These are phyloP conservation scores for Pseudoscleropodium purum DNA, from an alignment of 225 moss, liverwort and hornwort species.

Conservation along the genomic window DNA sequence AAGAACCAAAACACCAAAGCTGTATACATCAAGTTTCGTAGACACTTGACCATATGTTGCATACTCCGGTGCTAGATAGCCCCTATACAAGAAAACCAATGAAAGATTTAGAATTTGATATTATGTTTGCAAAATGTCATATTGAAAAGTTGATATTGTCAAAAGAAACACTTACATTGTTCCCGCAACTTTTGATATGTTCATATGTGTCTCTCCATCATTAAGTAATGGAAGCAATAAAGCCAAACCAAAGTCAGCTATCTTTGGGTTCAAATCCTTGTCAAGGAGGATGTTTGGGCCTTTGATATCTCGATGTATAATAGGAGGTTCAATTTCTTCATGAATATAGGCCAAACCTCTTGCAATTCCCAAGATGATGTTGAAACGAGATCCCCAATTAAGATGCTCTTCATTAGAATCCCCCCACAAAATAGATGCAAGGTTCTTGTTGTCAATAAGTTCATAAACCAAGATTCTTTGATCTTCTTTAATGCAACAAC, in stretches of 20 bases:
- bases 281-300: background rate
- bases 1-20: background rate
- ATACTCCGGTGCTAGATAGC: background rate
- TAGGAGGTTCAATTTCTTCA: slow-evolving; percentile 6
- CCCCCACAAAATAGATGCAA: slow-evolving; percentile 10
- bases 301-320: slow-evolving; percentile 19
- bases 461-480: slow-evolving; percentile 8
- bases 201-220: slow-evolving; percentile 6
- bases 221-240: background rate
- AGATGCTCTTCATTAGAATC: background rate
- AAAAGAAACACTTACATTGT: background rate
- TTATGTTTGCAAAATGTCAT: background rate
- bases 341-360: slow-evolving; percentile 12
- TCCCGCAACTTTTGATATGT: background rate
- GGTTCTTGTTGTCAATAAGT: background rate
- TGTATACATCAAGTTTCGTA: background rate
- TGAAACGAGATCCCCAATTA: background rate
- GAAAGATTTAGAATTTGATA: background rate
- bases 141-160: background rate
- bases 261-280: background rate
- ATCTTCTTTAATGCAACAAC: slow-evolving; percentile 2
- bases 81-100: background rate
- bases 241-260: slow-evolving; percentile 8
- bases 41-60: background rate
- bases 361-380: slow-evolving; percentile 17